Conservation (phyloP, 1,284 basidiomycete species). For the Boletus smithii region DNA sequence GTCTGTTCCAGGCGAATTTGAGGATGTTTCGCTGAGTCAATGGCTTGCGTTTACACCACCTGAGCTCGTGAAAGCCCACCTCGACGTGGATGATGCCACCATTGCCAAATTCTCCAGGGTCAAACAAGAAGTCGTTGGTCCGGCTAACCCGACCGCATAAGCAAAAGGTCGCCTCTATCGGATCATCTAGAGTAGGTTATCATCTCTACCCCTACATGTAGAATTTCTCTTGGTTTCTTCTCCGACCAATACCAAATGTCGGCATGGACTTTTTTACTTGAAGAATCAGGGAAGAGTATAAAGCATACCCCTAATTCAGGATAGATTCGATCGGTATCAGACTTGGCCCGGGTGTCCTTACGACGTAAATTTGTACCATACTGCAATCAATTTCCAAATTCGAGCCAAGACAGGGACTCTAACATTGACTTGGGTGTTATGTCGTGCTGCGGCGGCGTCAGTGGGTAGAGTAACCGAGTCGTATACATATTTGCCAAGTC, state of each 20-base stretch:
- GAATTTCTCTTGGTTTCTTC: constrained; percentile 3
- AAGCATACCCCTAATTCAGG: constrained; percentile 11
- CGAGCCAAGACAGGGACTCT: neutral
- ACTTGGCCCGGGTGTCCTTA: neutral
- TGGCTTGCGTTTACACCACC: constrained; percentile 57
- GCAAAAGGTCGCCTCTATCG: neutral
- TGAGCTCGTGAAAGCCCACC: constrained; percentile 52
- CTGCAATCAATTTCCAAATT: constrained; percentile 1
- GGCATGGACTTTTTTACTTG: neutral
- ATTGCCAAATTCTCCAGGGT: constrained; percentile 39
- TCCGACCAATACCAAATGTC: neutral
- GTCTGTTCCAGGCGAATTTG: constrained; percentile 31
- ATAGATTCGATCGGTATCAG: neutral
- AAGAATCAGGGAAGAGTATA: neutral
- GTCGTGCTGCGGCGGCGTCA: no score
- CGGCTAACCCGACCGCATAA: constrained; percentile 1
- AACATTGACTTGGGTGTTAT: neutral
- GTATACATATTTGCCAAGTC: no score
- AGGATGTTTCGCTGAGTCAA: constrained; percentile 46
- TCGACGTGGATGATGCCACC: constrained; percentile 44
- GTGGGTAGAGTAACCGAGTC: no score
- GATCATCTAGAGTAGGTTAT: neutral
- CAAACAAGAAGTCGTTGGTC: constrained; percentile 35
- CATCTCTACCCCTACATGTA: constrained; percentile 12
- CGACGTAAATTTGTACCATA: constrained; percentile 7